Evolutionary conservation across 2,329 filamentous ascomycete genomes (phyloP).

Genomic region (Arthrobotrys conoides): DNA sequence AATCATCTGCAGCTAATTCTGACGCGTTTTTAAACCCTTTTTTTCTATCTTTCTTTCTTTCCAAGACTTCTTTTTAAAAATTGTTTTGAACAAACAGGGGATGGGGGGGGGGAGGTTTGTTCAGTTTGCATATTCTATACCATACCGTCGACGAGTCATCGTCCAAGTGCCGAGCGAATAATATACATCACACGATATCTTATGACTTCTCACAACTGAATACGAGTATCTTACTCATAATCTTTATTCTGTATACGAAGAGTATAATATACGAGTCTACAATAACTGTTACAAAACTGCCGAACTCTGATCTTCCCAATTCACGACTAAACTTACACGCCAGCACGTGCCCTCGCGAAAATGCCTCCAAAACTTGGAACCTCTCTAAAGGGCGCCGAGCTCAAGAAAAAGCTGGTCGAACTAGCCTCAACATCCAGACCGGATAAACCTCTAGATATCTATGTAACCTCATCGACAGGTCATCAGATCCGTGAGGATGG

Average conservation of each 20-base stretch:
- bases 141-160: neutral
- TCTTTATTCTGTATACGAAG: no score
- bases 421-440: constrained; percentile 47
- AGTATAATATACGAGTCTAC: constrained; percentile 1
- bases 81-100: no score
- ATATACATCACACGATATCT: neutral
- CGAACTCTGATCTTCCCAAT: neutral
- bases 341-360: constrained; percentile 45
- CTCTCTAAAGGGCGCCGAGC: constrained; percentile 50
- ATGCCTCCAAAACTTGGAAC: constrained; percentile 41
- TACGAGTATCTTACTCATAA: neutral
- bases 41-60: no score
- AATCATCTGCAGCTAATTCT: constrained; percentile 44
- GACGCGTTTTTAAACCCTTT: constrained; percentile 43
- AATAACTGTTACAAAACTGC: neutral
- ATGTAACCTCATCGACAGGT: constrained; percentile 54
- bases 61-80: no score
- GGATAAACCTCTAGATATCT: constrained; percentile 43
- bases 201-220: neutral
- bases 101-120: no score
- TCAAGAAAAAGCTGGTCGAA: constrained; percentile 55
- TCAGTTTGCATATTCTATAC: no score
- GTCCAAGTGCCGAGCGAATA: neutral
- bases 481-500: constrained; percentile 55
- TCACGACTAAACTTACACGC: constrained; percentile 15